phyloP scores from a whole-genome alignment of 768 basidiomycete genomes.

The Lepiota brunneoincarnata region DNA sequence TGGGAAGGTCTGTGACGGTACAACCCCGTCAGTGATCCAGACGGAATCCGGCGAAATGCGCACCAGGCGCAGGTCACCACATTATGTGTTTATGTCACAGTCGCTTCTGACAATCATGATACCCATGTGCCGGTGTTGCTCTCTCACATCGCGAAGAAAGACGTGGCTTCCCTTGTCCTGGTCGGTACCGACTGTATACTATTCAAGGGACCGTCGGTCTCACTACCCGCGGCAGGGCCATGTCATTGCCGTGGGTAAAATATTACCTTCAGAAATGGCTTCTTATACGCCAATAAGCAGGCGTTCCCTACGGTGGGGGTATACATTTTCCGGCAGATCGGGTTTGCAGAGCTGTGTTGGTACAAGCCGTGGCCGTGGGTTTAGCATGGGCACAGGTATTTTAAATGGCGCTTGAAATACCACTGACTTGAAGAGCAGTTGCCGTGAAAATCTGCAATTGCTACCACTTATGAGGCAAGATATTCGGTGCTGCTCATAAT shows the following conservation, averaged over 20 bases:
- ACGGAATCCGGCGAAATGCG: conserved; percentile 5
- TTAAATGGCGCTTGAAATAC: too few species aligned
- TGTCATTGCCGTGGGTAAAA: not conserved
- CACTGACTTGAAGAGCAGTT: too few species aligned
- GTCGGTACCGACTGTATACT: conserved; percentile 4
- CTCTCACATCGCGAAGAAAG: not conserved
- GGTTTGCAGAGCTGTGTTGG: too few species aligned
- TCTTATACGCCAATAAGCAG: not conserved
- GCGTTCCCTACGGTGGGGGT: not conserved
- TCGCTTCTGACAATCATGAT: not conserved
- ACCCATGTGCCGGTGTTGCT: not conserved
- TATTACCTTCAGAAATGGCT: not conserved
- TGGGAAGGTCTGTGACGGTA: not conserved
- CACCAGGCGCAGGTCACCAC: not conserved
- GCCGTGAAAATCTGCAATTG: too few species aligned
- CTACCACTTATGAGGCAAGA: too few species aligned
- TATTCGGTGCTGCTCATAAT: too few species aligned
- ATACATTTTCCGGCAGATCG: too few species aligned
- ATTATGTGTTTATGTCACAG: not conserved
- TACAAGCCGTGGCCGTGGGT: too few species aligned
- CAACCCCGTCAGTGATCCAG: not conserved
- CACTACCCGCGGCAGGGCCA: not conserved
- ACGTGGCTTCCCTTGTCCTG: not conserved
- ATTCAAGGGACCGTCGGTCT: not conserved
- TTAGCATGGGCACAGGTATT: too few species aligned